Conservation (phyloP, 169 alveolate genomes). For the Plasmodium berghei region DNA sequence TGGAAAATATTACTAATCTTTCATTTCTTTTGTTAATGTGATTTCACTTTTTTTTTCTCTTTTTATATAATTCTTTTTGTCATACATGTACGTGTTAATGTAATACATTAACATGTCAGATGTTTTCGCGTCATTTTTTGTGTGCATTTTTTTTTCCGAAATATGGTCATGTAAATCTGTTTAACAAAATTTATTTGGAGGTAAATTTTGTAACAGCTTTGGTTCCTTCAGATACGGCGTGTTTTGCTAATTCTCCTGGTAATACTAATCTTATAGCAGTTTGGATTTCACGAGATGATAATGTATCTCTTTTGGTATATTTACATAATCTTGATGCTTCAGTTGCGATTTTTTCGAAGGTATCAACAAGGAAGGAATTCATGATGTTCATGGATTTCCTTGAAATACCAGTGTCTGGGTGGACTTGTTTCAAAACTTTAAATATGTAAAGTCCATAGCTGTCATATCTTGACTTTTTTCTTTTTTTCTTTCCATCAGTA, state of each 20-base stretch:
- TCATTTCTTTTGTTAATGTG: background rate
- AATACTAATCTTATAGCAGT: conserved; percentile 99
- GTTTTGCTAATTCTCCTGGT: conserved; percentile 99
- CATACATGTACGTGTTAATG: background rate
- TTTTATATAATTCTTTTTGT: conserved; percentile 6
- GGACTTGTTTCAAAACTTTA: conserved; percentile 97
- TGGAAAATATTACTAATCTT: too few species aligned
- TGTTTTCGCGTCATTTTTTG: background rate
- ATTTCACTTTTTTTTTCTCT: conserved; percentile 8
- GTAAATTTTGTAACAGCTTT: conserved; percentile 99
- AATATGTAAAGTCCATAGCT: conserved; percentile 89
- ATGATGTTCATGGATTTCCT: conserved; percentile 97
- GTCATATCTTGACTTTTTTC: conserved; percentile 77
- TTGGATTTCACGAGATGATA: conserved; percentile 98
- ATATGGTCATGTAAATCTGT: background rate
- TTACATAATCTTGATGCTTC: conserved; percentile 96
- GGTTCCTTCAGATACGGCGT: conserved; percentile 99
- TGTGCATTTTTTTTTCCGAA: too few species aligned
- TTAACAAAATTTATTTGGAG: conserved; percentile 85
- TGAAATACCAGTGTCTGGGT: conserved; percentile 97
- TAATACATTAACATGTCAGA: background rate
- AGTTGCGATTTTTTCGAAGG: conserved; percentile 96
- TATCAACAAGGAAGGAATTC: conserved; percentile 97
- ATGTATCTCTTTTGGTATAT: conserved; percentile 96
- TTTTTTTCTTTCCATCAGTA: conserved; percentile 77